Evolutionary conservation across 2,329 filamentous ascomycete species (phyloP).

Genomic region (Monosporascus sp.): DNA sequence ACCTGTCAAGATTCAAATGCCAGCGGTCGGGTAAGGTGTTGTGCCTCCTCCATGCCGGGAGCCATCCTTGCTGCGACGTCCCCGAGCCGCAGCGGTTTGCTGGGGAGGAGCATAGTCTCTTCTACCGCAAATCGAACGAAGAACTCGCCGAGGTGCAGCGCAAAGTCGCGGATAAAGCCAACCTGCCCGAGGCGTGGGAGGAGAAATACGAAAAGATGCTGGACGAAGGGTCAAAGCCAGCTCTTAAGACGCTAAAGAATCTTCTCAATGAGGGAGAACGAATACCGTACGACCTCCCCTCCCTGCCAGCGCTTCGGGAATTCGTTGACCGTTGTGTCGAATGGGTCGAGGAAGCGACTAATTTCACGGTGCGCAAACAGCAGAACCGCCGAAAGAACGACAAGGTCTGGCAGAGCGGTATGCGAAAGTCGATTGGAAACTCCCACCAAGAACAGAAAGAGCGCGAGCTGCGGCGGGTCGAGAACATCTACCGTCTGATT

Average conservation of each 20-base stretch:
- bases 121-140: conserved; percentile 72
- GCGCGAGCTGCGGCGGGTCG: conserved; percentile 79
- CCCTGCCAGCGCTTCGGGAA: conserved; percentile 72
- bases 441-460: conserved; percentile 69
- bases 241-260: conserved; percentile 78
- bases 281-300: conserved; percentile 84
- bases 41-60: conserved; percentile 78
- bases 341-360: conserved; percentile 95
- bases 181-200: conserved; percentile 81
- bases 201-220: conserved; percentile 83
- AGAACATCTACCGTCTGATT: conserved; percentile 82
- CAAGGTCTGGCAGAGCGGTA: conserved; percentile 72
- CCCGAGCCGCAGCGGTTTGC: conserved; percentile 61
- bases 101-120: conserved; percentile 67
- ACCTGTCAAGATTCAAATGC: conserved; percentile 86
- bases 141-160: conserved; percentile 61
- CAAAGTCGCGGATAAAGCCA: conserved; percentile 81
- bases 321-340: conserved; percentile 97
- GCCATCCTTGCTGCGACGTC: conserved; percentile 72
- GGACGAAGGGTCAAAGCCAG: conserved; percentile 77
- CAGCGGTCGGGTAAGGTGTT: conserved; percentile 73
- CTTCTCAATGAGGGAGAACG: conserved; percentile 91
- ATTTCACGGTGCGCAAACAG: conserved; percentile 94
- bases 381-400: conserved; percentile 96
- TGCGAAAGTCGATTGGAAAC: conserved; percentile 61